Evolutionary conservation across 257 asterid genomes (phyloP), one percentile per base, ranked within the genome.

Genomic region (Penstemon davidsonii): DNA sequence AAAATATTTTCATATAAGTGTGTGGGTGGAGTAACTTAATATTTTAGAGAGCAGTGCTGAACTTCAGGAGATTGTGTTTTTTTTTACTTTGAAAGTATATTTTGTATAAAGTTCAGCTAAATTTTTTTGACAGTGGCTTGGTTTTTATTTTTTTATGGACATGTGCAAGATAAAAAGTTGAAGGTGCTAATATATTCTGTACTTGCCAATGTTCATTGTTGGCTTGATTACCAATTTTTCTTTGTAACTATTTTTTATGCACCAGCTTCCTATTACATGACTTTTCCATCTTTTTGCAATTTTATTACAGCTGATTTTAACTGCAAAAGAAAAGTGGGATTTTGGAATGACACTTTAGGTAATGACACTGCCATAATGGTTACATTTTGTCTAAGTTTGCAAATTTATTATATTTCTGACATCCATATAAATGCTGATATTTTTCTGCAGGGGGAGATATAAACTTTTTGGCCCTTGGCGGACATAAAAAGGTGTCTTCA

Each of bases 401-500:
- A 9, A 36, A 7, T 41, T 19, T 60, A 41, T 10, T 38, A 12
- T 39, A 44, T 57, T 15, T 64, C 12, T 19, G 60, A 44, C 55
- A 49, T 19, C 51, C 60, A 18, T 41, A 73, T 4, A 66, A 41
- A 37, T 77, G 83, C 53, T 73, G 62, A 53, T 66, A 47, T 64
- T 78, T 78, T 68, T 66, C 33, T 25, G 1, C 88, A 89, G 98
- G 92, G 46, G 88, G 80, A 41, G 85, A 77, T 33, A 74, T 83
- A 62, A 81, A 75, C 67, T 81, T 82, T 62, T 52, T 44, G 7
- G 78, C 79, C 63, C 62, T 59, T 70, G 81, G 86, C 73, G 87
- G 96, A 73, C 75, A 69, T 53, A 76, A 71, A 70, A 88, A 79
- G 97, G 98, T 92, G 82, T 64, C 12, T 62, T 55, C 60, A 55